Evolutionary conservation across 2,329 filamentous ascomycete species (phyloP).

Genomic region (Stagonosporopsis tanaceti): DNA sequence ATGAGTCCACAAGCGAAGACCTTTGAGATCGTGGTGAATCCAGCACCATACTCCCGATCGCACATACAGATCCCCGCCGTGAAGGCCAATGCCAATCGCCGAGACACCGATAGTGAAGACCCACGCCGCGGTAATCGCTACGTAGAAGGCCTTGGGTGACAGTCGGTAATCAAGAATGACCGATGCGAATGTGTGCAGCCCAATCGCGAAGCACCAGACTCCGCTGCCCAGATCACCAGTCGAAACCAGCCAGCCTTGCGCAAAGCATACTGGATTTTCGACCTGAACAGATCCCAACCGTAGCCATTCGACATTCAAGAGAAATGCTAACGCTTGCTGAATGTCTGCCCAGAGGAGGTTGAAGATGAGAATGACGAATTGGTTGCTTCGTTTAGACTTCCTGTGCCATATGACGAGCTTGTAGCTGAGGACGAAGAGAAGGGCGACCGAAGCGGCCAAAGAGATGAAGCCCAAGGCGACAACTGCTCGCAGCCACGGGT

Average conservation of each 20-base stretch:
- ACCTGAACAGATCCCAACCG: conserved; percentile 62
- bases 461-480: conserved; percentile 58
- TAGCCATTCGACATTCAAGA: conserved; percentile 69
- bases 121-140: conserved; percentile 62
- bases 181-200: conserved; percentile 70
- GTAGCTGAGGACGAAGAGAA: conserved; percentile 57
- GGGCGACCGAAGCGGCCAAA: conserved; percentile 53
- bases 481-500: conserved; percentile 56
- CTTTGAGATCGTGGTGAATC: conserved; percentile 64
- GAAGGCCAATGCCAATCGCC: conserved; percentile 58
- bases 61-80: conserved; percentile 63
- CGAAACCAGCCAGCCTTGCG: conserved; percentile 74
- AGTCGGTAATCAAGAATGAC: conserved; percentile 66
- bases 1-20: conserved; percentile 66
- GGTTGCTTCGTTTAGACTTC: conserved; percentile 59
- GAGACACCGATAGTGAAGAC: conserved; percentile 66
- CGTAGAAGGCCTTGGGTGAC: conserved; percentile 60
- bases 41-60: conserved; percentile 73
- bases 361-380: conserved; percentile 74
- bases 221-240: conserved; percentile 72
- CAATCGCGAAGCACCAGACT: conserved; percentile 72
- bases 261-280: conserved; percentile 64
- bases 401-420: conserved; percentile 53
- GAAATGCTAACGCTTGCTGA: conserved; percentile 70
- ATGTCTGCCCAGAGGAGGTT: conserved; percentile 74